Evolutionary conservation across 202 grass and related monocot genomes (phyloP).

Genomic region (Saccharum hybrid): DNA sequence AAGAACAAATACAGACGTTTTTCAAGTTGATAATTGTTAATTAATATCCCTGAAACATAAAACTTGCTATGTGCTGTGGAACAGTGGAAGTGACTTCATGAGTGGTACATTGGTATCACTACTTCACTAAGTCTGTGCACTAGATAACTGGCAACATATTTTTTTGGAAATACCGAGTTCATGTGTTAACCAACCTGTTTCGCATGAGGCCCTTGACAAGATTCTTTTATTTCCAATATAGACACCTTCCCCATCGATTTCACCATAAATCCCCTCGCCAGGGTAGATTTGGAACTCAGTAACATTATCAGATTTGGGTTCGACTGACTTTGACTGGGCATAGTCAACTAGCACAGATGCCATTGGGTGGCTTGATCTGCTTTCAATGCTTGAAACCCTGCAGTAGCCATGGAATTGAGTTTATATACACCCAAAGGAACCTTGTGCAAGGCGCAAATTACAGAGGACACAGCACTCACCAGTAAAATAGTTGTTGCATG

Average conservation of each 20-base stretch:
- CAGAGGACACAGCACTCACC: conserved; percentile 40
- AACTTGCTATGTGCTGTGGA: neutral
- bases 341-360: conserved; percentile 76
- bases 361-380: conserved; percentile 98
- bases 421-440: neutral
- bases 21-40: neutral
- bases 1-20: neutral
- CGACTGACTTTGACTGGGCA: conserved; percentile 71
- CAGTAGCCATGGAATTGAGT: conserved; percentile 37
- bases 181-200: conserved; percentile 62
- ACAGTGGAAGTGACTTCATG: neutral
- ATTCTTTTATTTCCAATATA: conserved; percentile 96
- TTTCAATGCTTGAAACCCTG: conserved; percentile 96
- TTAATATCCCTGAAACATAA: conserved; percentile 13
- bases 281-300: conserved; percentile 77
- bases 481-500: conserved; percentile 67
- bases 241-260: conserved; percentile 72
- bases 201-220: conserved; percentile 70
- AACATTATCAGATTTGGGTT: conserved; percentile 80
- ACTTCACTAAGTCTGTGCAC: neutral
- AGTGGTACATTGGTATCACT: neutral
- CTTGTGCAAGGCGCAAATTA: neutral
- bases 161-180: conserved; percentile 7
- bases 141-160: neutral
- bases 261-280: conserved; percentile 87